phyloP scores from a whole-genome alignment of 2,329 filamentous ascomycete species.

The Reticulascus tulasneorum region DNA sequence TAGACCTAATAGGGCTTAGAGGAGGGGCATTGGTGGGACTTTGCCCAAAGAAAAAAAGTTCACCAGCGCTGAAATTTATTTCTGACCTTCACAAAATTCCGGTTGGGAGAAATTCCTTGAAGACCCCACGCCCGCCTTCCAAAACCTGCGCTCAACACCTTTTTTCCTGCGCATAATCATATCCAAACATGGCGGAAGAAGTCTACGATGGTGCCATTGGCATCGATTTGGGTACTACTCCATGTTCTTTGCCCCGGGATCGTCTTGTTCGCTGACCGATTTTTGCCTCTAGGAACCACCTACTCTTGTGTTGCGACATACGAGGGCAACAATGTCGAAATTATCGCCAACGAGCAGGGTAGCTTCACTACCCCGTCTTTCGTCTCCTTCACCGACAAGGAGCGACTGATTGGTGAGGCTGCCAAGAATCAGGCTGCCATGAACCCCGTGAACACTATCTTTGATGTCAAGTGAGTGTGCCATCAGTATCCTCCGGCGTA shows the following conservation, averaged over 20 bases:
- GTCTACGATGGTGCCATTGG: constrained; percentile 99
- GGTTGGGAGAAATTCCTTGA: constrained; percentile 15
- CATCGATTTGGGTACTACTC: constrained; percentile 91
- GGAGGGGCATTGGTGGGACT: constrained; percentile 12
- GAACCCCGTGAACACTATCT: constrained; percentile 98
- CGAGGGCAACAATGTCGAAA: constrained; percentile 99
- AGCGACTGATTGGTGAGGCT: constrained; percentile 98
- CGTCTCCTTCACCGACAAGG: constrained; percentile 97
- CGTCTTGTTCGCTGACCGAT: constrained; percentile 5
- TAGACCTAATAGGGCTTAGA: constrained; percentile 1
- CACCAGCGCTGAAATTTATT: constrained; percentile 11
- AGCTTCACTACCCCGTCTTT: constrained; percentile 98
- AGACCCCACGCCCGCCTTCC: constrained; percentile 14
- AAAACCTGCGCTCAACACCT: constrained; percentile 11
- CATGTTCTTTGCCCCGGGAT: neutral
- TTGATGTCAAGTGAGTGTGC: constrained; percentile 98
- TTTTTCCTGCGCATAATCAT: constrained; percentile 14
- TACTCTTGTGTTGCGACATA: constrained; percentile 99
- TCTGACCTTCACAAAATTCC: constrained; percentile 14
- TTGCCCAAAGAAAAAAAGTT: constrained; percentile 15
- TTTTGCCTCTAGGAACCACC: constrained; percentile 71
- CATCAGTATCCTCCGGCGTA: constrained; percentile 1
- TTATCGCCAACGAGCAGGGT: constrained; percentile 99
- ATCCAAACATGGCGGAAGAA: constrained; percentile 86
- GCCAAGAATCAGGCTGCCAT: constrained; percentile 99